Evolutionary conservation across 768 basidiomycete genomes (phyloP).

Genomic region (Rhodosporidiobolus odoratus): DNA sequence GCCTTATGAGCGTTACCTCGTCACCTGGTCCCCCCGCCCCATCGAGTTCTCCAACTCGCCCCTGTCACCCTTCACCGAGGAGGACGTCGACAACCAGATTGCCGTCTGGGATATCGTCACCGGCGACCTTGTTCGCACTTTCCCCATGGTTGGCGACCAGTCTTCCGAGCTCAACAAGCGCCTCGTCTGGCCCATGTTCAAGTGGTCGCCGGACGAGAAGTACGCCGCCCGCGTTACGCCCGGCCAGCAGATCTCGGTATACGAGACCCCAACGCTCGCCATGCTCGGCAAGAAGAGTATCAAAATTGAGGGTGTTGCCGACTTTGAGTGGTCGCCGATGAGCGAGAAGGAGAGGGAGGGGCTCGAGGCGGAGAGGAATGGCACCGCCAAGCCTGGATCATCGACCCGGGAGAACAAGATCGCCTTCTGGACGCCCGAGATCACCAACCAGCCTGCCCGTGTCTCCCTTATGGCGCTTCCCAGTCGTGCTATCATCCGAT

Average conservation of each 20-base stretch:
- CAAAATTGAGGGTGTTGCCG: slow-evolving; percentile 93
- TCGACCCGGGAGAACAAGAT: slow-evolving; percentile 74
- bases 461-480: slow-evolving; percentile 91
- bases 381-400: slow-evolving; percentile 43
- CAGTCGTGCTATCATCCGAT: slow-evolving; percentile 70
- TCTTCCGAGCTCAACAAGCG: slow-evolving; percentile 60
- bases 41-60: slow-evolving; percentile 62
- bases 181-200: slow-evolving; percentile 76
- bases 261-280: slow-evolving; percentile 90
- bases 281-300: slow-evolving; percentile 92
- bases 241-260: slow-evolving; percentile 89
- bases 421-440: slow-evolving; percentile 96
- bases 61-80: slow-evolving; percentile 63
- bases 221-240: slow-evolving; percentile 83
- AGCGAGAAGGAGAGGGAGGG: slow-evolving; percentile 68
- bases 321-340: slow-evolving; percentile 97
- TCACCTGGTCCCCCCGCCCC: slow-evolving; percentile 94
- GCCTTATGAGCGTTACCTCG: slow-evolving; percentile 89
- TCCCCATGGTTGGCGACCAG: slow-evolving; percentile 61
- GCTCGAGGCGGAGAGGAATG: slow-evolving; percentile 33
- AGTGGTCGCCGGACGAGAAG: slow-evolving; percentile 96
- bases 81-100: slow-evolving; percentile 93
- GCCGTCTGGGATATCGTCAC: slow-evolving; percentile 99
- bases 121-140: slow-evolving; percentile 84
- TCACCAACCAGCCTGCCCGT: slow-evolving; percentile 89